These are phyloP conservation scores for Populus ilicifolia DNA, from an alignment of 345 rosid genomes.

Conservation along the genomic window DNA sequence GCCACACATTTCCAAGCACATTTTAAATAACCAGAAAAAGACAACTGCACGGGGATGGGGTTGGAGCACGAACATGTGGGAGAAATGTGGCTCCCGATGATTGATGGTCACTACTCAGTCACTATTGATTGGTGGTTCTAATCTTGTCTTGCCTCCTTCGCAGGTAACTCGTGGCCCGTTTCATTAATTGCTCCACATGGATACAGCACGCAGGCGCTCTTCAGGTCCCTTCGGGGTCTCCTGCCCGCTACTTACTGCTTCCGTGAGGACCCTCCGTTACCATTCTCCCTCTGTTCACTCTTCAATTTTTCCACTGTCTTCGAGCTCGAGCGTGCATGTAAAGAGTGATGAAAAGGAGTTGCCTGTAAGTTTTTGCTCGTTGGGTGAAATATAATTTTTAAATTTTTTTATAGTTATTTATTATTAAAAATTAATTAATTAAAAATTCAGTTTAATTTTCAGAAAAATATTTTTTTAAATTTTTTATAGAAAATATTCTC, in stretches of 20 bases:
- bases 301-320: background rate
- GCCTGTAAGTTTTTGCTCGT: too few species aligned
- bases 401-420: too few species aligned
- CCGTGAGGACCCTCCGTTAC: background rate
- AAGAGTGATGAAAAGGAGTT: background rate
- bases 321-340: background rate
- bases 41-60: too few species aligned
- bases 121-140: background rate
- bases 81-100: background rate
- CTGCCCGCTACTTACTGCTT: background rate
- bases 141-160: slow-evolving; percentile 1
- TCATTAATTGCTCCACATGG: slow-evolving; percentile 20
- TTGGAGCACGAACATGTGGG: too few species aligned
- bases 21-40: too few species aligned
- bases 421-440: too few species aligned
- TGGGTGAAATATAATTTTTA: too few species aligned
- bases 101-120: slow-evolving; percentile 2
- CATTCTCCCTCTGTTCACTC: too few species aligned
- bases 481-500: too few species aligned
- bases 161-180: slow-evolving; percentile 15
- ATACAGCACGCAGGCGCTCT: background rate
- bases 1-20: too few species aligned
- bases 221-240: background rate
- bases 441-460: too few species aligned
- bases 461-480: too few species aligned